Evolutionary conservation across 2,329 filamentous ascomycete genomes (phyloP).

Genomic region (Paecilomyces fulvus): DNA sequence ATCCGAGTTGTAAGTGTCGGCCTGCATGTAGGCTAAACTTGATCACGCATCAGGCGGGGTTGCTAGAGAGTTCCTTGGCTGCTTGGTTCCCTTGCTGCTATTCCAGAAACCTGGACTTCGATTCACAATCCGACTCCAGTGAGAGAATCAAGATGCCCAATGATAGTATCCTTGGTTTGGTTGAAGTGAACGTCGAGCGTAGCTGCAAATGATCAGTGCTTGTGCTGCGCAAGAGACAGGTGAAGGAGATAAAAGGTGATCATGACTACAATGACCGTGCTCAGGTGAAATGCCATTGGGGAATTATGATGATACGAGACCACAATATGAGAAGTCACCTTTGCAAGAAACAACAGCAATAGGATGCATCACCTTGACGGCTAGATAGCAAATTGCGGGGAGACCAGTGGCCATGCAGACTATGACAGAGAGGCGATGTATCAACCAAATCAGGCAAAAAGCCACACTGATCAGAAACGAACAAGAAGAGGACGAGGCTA

Average conservation of each 20-base stretch:
- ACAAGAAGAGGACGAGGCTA: background rate
- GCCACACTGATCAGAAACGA: background rate
- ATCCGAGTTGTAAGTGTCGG: slow-evolving; percentile 34
- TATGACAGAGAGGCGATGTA: background rate
- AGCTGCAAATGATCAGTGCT: background rate
- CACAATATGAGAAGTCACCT: background rate
- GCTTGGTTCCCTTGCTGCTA: slow-evolving; percentile 3
- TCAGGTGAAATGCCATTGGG: background rate
- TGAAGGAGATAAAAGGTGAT: background rate
- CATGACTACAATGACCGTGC: background rate
- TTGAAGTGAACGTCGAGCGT: background rate
- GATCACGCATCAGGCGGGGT: slow-evolving; percentile 20
- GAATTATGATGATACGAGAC: background rate
- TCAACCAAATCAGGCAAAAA: background rate
- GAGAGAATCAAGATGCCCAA: background rate
- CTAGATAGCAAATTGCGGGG: background rate
- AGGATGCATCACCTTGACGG: background rate
- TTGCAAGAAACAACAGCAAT: background rate
- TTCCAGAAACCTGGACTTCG: background rate
- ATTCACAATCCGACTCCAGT: background rate
- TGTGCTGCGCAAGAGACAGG: background rate
- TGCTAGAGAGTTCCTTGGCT: slow-evolving; percentile 5
- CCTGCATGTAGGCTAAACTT: slow-evolving; percentile 24
- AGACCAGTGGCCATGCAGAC: background rate
- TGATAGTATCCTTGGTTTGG: background rate